Evolutionary conservation across 2,329 filamentous ascomycete species (phyloP), one percentile per base, ranked within the genome.

Genomic region (Aspergillus candidus): DNA sequence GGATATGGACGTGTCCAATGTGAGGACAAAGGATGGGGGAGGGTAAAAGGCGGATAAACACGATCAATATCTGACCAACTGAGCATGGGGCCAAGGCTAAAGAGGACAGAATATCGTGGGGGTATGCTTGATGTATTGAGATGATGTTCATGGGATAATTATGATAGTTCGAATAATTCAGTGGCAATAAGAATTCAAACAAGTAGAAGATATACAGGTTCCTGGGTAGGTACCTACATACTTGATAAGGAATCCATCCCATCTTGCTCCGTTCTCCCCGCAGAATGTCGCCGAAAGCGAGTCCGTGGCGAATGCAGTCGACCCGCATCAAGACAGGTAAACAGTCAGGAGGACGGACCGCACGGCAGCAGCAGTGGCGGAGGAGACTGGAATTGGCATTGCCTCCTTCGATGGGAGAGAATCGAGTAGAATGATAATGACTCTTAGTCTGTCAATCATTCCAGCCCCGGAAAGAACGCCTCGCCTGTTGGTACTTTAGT

Each of bases 221-320:
- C 7, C 22, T 27, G 22, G 22, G 7, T 27, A 27, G 22, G 8
- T 27, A 10, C 22, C 22, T 27, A 27, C 22, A 27, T 27, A 27
- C 48, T 54, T 48, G 14, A 47, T 46, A 48, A 32, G 31, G 29
- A 35, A 15, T 43, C 45, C 44, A 44, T 38, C 44, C 41, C 46
- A 34, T 50, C 6, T 11, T 35, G 36, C 38, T 44, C 17, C 38
- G 39, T 51, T 33, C 32, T 40, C 35, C 35, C 22, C 43, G 35
- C 11, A 18, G 34, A 31, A 42, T 37, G 15, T 35, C 30, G 14
- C 41, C 41, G 33, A 49, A 46, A 49, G 32, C 40, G 47, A 27
- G 48, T 53, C 60, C 53, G 57, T 61, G 58, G 55, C 59, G 52
- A 57, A 60, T 60, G 47, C 54, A 63, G 58, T 47, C 54, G 49